Conservation (phyloP, 495 filamentous ascomycete genomes). For the Aspergillus leporis region DNA sequence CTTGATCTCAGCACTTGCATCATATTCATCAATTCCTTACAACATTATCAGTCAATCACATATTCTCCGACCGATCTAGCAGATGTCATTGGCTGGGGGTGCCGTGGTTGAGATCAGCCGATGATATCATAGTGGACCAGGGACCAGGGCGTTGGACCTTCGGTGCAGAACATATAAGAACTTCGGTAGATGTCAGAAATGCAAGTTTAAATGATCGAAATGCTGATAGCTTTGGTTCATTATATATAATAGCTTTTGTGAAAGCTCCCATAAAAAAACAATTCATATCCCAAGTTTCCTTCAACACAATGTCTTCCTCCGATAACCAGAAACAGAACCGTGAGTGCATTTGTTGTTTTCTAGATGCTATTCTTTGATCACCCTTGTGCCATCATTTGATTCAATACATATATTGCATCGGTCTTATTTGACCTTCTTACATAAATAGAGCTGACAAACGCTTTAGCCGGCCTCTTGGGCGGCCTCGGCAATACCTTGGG, state of each 20-base stretch:
- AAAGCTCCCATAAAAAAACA: neutral
- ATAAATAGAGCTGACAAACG: neutral
- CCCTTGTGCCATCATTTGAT: neutral
- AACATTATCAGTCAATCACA: neutral
- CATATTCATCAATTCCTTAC: neutral
- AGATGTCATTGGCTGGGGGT: neutral
- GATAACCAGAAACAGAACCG: constrained; percentile 5
- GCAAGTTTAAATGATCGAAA: neutral
- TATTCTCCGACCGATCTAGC: neutral
- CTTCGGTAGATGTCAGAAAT: neutral
- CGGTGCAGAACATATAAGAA: neutral
- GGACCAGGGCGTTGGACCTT: neutral
- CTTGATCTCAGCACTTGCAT: neutral
- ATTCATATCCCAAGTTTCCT: neutral
- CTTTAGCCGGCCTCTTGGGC: constrained; percentile 30
- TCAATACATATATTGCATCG: neutral
- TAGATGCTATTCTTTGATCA: neutral
- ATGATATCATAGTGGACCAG: constrained; percentile 6
- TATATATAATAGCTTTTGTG: constrained; percentile 5
- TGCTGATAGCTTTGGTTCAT: constrained; percentile 9
- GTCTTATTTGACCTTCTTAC: neutral
- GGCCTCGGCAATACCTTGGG: constrained; percentile 38
- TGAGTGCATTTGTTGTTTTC: constrained; percentile 1
- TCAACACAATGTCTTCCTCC: constrained; percentile 5
- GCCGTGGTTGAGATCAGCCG: neutral